These are phyloP conservation scores for Pachyrhizus erosus DNA, from an alignment of 306 rosid species.

Conservation along the genomic window DNA sequence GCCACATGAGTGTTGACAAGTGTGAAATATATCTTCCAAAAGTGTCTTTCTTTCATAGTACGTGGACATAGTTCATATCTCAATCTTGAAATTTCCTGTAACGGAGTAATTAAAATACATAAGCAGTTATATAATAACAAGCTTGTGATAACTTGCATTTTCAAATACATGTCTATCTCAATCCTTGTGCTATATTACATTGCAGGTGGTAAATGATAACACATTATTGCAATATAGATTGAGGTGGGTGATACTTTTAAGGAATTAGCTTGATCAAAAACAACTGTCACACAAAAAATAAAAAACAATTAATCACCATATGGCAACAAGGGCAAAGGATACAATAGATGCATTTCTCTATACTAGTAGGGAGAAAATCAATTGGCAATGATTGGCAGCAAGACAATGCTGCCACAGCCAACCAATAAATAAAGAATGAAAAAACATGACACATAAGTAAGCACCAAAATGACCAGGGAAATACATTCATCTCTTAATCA, in stretches of 20 bases:
- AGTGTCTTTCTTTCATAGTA: constrained; percentile 78
- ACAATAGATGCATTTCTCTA: background rate
- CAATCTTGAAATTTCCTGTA: constrained; percentile 92
- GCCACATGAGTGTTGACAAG: constrained; percentile 95
- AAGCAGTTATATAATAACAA: background rate
- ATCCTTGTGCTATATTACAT: constrained; percentile 10
- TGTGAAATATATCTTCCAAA: constrained; percentile 95
- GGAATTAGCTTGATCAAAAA: constrained; percentile 21
- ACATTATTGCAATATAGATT: constrained; percentile 3
- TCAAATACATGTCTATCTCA: constrained; percentile 1
- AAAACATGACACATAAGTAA: background rate
- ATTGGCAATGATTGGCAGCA: background rate
- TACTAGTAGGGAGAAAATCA: background rate
- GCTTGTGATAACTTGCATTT: constrained; percentile 5
- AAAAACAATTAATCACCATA: constrained; percentile 1
- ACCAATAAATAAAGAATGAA: background rate
- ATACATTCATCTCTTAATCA: constrained; percentile 21
- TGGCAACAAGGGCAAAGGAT: constrained; percentile 3
- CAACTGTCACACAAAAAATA: constrained; percentile 8
- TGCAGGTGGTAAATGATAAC: background rate
- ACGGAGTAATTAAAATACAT: constrained; percentile 41
- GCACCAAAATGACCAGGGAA: constrained; percentile 9
- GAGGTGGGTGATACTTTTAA: background rate
- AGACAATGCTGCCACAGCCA: background rate
- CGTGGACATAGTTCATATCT: constrained; percentile 96